Percentiles rank a stretch among this genome's conserved stretches.
These are phyloP conservation scores for Sclerotinia trifoliorum DNA, from an alignment of 2,329 filamentous ascomycete genomes.

Conservation along the genomic window DNA sequence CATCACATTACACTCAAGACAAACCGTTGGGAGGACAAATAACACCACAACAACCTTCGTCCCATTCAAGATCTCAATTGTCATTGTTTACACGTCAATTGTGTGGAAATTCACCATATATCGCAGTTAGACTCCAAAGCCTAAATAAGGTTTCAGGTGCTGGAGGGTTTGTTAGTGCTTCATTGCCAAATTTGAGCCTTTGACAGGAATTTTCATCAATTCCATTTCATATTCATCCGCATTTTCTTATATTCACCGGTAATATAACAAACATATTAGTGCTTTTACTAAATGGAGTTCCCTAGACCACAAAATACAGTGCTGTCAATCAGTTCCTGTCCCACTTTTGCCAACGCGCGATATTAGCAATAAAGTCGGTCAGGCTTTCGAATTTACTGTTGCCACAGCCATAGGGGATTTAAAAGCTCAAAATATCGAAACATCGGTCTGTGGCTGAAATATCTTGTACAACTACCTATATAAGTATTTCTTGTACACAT, in stretches of 20 bases:
- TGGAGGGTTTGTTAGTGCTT: not conserved
- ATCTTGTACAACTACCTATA: not conserved
- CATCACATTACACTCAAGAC: not conserved
- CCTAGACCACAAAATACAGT: not conserved
- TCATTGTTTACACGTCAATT: not conserved
- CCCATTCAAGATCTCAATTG: not conserved
- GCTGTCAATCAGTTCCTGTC: not conserved
- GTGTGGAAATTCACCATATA: not conserved
- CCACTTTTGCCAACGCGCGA: not conserved
- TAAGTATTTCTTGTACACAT: not conserved
- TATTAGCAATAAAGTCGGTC: not conserved
- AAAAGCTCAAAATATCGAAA: not conserved
- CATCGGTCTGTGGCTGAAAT: not conserved
- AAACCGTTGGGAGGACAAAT: not conserved
- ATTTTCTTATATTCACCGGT: not conserved
- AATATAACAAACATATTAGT: too few species aligned
- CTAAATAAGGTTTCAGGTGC: not conserved
- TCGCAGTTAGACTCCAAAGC: not conserved
- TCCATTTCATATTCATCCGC: not conserved
- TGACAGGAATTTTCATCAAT: not conserved
- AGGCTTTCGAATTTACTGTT: not conserved
- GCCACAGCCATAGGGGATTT: not conserved
- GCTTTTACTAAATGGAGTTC: not conserved
- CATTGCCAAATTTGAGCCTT: not conserved
- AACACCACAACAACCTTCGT: not conserved